A percentile compares a stretch with the other conserved stretches of the same genome.
Evolutionary conservation across 495 filamentous ascomycete species (phyloP).

Genomic region (Annulohypoxylon nitens): DNA sequence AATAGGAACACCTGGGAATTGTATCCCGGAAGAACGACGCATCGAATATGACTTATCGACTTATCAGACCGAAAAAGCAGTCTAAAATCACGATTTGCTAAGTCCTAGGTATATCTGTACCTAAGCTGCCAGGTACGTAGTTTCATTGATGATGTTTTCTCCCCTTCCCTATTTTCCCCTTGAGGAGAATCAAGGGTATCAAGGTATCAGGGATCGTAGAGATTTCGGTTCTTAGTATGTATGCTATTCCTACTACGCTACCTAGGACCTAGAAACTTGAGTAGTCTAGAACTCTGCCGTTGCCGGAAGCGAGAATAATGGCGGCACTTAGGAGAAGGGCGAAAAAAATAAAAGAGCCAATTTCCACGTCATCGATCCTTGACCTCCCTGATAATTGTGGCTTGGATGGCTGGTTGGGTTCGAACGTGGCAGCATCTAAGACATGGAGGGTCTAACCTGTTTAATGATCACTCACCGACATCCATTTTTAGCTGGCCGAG

Average conservation of each 20-base stretch:
- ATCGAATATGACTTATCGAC: constrained; percentile 35
- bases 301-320: constrained; percentile 14
- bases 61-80: constrained; percentile 32
- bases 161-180: too few relatives aligned
- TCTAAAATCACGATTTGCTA: constrained; percentile 32
- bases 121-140: not conserved
- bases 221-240: not conserved
- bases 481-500: constrained; percentile 39
- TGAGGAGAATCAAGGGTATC: too few relatives aligned
- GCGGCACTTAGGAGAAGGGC: constrained; percentile 2
- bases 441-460: not conserved
- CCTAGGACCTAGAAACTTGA: too few relatives aligned
- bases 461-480: constrained; percentile 33
- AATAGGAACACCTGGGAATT: not conserved
- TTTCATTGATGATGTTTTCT: too few relatives aligned
- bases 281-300: not conserved
- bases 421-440: constrained; percentile 34
- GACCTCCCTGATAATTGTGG: constrained; percentile 28
- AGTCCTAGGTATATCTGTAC: not conserved
- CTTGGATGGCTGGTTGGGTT: constrained; percentile 32
- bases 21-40: not conserved
- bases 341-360: constrained; percentile 5
- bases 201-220: not conserved
- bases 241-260: too few relatives aligned
- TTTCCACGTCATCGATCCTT: constrained; percentile 41